These are phyloP conservation scores for Septoria linicola DNA, from an alignment of 2,329 filamentous ascomycete genomes.

Conservation along the genomic window DNA sequence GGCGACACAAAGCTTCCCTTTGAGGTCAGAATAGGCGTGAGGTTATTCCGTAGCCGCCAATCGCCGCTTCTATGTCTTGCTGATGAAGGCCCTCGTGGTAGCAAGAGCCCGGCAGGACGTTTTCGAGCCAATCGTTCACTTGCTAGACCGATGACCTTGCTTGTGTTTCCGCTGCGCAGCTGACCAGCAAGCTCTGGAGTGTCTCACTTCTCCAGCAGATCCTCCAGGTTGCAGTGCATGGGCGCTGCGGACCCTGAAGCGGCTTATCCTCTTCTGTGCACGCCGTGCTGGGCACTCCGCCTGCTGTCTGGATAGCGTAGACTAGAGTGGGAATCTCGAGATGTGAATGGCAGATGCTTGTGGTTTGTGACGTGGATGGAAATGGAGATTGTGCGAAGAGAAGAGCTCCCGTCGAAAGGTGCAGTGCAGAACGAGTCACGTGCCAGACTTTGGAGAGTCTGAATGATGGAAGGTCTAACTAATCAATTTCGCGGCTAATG, in stretches of 20 bases:
- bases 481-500: too few species aligned
- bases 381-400: too few species aligned
- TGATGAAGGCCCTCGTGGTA: conserved; percentile 1
- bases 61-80: conserved; percentile 4
- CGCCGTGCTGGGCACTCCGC: too few species aligned
- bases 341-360: too few species aligned
- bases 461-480: too few species aligned
- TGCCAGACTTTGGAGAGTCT: too few species aligned
- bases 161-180: not conserved
- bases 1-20: conserved; percentile 6
- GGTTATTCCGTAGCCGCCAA: conserved; percentile 15
- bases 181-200: not conserved
- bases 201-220: not conserved
- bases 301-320: too few species aligned
- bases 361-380: too few species aligned
- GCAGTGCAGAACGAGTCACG: too few species aligned
- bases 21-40: conserved; percentile 21
- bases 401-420: too few species aligned
- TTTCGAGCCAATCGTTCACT: too few species aligned
- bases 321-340: too few species aligned
- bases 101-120: not conserved
- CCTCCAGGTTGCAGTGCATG: not conserved
- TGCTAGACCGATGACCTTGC: not conserved
- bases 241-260: not conserved
- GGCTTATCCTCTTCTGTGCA: not conserved